Conservation (phyloP, 768 basidiomycete species). For the Podaxis rugospora region DNA sequence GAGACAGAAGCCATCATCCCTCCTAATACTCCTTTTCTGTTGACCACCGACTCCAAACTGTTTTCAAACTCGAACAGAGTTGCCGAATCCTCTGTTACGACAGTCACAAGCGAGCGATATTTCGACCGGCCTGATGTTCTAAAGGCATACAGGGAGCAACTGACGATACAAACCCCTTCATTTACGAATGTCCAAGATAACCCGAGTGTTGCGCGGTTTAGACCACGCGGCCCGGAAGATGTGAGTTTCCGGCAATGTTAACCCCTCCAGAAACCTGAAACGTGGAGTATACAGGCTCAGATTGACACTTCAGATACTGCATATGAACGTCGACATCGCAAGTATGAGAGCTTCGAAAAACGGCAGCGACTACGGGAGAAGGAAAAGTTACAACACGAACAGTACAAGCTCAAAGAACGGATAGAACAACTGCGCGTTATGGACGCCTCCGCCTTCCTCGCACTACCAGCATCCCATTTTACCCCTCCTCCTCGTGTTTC, state of each 20-base stretch:
- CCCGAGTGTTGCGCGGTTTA: slow-evolving; percentile 62
- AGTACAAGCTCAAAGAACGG: slow-evolving; percentile 86
- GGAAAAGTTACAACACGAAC: slow-evolving; percentile 88
- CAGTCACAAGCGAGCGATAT: slow-evolving; percentile 62
- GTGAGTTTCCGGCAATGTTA: slow-evolving; percentile 39
- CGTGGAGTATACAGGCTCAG: slow-evolving; percentile 9
- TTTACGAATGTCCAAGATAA: slow-evolving; percentile 42
- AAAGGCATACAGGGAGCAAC: slow-evolving; percentile 63
- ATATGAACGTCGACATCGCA: slow-evolving; percentile 80
- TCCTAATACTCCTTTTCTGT: slow-evolving; percentile 54
- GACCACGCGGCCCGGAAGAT: slow-evolving; percentile 65
- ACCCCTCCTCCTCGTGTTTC: slow-evolving; percentile 27
- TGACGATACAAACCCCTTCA: slow-evolving; percentile 75
- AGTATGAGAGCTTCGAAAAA: slow-evolving; percentile 85
- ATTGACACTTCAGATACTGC: slow-evolving; percentile 54
- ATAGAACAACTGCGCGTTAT: slow-evolving; percentile 79
- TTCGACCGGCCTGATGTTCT: slow-evolving; percentile 78
- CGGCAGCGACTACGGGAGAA: slow-evolving; percentile 82
- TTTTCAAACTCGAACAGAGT: slow-evolving; percentile 35
- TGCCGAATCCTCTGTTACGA: slow-evolving; percentile 43
- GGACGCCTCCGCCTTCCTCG: slow-evolving; percentile 67
- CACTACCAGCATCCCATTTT: slow-evolving; percentile 56
- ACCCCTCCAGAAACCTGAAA: slow-evolving; percentile 8
- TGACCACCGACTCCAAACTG: slow-evolving; percentile 63
- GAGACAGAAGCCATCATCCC: slow-evolving; percentile 74